Base-by-base conservation (phyloP, 345 rosid genomes). In the Eucalyptus decipiens region DNA sequence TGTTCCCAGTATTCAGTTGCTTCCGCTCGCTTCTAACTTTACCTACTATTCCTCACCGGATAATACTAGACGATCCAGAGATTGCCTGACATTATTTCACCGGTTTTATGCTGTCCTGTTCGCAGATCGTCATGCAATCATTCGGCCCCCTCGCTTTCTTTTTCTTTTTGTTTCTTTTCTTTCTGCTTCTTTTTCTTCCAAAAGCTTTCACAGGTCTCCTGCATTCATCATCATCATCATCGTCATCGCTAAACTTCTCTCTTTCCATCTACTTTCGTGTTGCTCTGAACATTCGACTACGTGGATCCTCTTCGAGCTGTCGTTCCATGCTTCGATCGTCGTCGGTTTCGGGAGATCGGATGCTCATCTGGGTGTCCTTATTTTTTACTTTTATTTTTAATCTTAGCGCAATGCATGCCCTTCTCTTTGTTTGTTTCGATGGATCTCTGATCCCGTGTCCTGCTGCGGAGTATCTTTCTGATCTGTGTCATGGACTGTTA, bases 131-230 rank as follows among this genome's bases (percentile, higher is more conserved):
- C n/a, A n/a, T n/a, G n/a, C n/a, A n/a, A n/a, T n/a, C n/a, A n/a
- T n/a, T n/a, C n/a, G n/a, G n/a, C n/a, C n/a, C n/a, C n/a, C n/a
- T n/a, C n/a, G n/a, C n/a, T n/a, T n/a, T n/a, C n/a, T n/a, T n/a
- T n/a, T n/a, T n/a, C n/a, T n/a, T n/a, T n/a, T n/a, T n/a, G n/a
- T n/a, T n/a, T n/a, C n/a, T n/a, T n/a, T n/a, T n/a, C n/a, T n/a
- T n/a, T n/a, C n/a, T n/a, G n/a, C n/a, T n/a, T n/a, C n/a, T n/a
- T n/a, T n/a, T n/a, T n/a, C 99, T 97, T 89, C 94, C 89, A 60
- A 97, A 96, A 90, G 99, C 99, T 58, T 96, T 96, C 86, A 81
- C 89, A 94, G 99, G 99, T 96, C 98, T 96, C 80, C 89, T 24
- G 10, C 85, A 34, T 52, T 54, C 72, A 16, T 42, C n/a, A 16